These are phyloP conservation scores for Cryphonectria naterciae DNA, from an alignment of 2,329 filamentous ascomycete species.

Conservation along the genomic window DNA sequence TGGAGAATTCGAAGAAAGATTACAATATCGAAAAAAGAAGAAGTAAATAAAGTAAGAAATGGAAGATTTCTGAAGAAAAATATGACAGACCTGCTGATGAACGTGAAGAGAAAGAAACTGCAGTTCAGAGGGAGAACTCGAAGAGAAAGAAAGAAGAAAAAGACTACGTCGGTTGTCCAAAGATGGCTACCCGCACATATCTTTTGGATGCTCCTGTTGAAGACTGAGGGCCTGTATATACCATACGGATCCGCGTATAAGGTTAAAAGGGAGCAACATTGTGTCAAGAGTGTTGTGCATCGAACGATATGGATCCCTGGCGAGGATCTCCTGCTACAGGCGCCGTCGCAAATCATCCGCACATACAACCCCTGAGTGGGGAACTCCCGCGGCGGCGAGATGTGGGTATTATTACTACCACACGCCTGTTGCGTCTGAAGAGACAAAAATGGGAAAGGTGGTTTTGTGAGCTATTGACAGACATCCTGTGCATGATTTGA, in stretches of 20 bases:
- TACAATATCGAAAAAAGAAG: not conserved
- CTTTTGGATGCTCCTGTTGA: not conserved
- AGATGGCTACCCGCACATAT: not conserved
- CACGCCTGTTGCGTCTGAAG: not conserved
- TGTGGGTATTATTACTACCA: not conserved
- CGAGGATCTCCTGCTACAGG: constrained; percentile 23
- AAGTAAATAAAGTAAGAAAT: not conserved
- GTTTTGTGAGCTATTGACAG: not conserved
- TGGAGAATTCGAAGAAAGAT: not conserved
- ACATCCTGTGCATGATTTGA: not conserved
- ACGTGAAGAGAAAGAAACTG: constrained; percentile 3
- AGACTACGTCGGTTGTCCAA: not conserved
- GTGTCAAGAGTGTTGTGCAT: constrained; percentile 12
- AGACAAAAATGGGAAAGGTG: no score
- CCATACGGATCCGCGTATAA: not conserved
- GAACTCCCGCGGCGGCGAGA: not conserved
- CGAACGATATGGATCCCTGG: constrained; percentile 13
- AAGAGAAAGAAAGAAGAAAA: not conserved
- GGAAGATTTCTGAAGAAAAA: constrained; percentile 1
- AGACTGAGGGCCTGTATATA: not conserved
- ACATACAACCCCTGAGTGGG: constrained; percentile 27
- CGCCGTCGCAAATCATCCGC: constrained; percentile 25
- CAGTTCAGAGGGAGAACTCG: not conserved
- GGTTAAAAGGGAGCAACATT: not conserved
- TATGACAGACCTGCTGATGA: constrained; percentile 27